These are phyloP conservation scores for Thozetella sp. DNA, from an alignment of 495 filamentous ascomycete species.

Conservation along the genomic window DNA sequence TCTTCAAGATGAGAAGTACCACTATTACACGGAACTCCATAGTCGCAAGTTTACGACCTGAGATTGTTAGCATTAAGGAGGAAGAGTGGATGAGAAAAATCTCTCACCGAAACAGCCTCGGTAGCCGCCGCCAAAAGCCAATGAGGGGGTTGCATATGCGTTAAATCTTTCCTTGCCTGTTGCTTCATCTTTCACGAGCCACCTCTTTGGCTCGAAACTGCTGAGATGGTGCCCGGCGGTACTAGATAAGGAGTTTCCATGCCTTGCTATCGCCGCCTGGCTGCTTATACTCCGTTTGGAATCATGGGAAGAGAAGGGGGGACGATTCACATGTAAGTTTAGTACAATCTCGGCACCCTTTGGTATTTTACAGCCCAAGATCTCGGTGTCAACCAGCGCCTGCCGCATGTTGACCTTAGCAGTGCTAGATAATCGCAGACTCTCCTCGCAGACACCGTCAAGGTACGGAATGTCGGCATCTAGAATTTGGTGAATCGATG, in stretches of 20 bases:
- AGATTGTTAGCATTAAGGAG: neutral
- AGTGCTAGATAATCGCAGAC: conserved; percentile 21
- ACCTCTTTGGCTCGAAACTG: conserved; percentile 26
- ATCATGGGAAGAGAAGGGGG: conserved; percentile 21
- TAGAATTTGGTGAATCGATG: conserved; percentile 25
- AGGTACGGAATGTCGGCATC: conserved; percentile 35
- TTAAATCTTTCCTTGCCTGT: conserved; percentile 25
- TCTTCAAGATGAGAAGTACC: conserved; percentile 18
- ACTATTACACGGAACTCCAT: conserved; percentile 26
- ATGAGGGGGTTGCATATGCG: conserved; percentile 14
- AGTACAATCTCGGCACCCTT: conserved; percentile 31
- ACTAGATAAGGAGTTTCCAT: conserved; percentile 14
- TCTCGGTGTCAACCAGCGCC: conserved; percentile 27
- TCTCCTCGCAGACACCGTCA: conserved; percentile 34
- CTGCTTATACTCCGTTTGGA: conserved; percentile 18
- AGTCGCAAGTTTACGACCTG: conserved; percentile 23
- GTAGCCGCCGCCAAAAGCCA: conserved; percentile 22
- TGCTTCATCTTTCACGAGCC: conserved; percentile 23
- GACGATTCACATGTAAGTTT: conserved; percentile 14
- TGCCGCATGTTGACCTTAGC: conserved; percentile 21
- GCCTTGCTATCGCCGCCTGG: conserved; percentile 14
- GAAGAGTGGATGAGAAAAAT: neutral
- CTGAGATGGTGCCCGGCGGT: conserved; percentile 19
- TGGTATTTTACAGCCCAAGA: conserved; percentile 31
- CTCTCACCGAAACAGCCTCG: conserved; percentile 22